Base-by-base conservation (phyloP, 257 asterid genomes). In the Scutellaria galericulata region DNA sequence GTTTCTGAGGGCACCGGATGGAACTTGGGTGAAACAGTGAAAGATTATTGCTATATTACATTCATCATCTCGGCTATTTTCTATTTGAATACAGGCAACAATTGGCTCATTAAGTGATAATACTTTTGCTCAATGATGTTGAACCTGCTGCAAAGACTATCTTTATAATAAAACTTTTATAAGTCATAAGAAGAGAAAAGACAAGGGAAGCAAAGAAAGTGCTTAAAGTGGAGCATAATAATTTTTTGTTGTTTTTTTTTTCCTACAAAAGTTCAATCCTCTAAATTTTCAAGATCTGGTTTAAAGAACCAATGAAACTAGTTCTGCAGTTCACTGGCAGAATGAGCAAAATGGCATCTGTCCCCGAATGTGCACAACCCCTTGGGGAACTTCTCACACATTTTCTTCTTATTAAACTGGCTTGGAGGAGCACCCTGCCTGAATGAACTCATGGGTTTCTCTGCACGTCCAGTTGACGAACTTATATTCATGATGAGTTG, bases 1-100 rank as follows among this genome's bases (percentile, higher is more conserved):
- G 18, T 94, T 94, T 73, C 69, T 47, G 82, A 91, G 96, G 77
- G 64, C 77, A 10, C 80, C 77, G 61, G 83, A 79, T 70, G 87
- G 88, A 68, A 75, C 71, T 74, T 94, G 98, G 99, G 59, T 67
- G 39, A 83, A 81, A 79, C 76, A 6, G 37, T 65, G 41, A 65
- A 65, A 9, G 24, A 58, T 61, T 3, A 31, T 31, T 31, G 37
- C 37, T 2, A 0, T 2, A 31, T 53, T 9, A 37, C 60, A 11
- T 5, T 8, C 13, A 18, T 15, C 18, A 5, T 2, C 8, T 7
- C 1, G 12, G 60, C 60, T 54, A 35, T n/a, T 31, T 35, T 31
- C 5, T 35, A 58, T 35, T 11, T 31, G 31, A 20, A 7, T 41
- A 22, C 24, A 7, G 5, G 13, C 50, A 9, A 7, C 50, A 0